These are phyloP conservation scores for Tolypocladium ovalisporum DNA, from an alignment of 2,329 filamentous ascomycete species.

Conservation along the genomic window DNA sequence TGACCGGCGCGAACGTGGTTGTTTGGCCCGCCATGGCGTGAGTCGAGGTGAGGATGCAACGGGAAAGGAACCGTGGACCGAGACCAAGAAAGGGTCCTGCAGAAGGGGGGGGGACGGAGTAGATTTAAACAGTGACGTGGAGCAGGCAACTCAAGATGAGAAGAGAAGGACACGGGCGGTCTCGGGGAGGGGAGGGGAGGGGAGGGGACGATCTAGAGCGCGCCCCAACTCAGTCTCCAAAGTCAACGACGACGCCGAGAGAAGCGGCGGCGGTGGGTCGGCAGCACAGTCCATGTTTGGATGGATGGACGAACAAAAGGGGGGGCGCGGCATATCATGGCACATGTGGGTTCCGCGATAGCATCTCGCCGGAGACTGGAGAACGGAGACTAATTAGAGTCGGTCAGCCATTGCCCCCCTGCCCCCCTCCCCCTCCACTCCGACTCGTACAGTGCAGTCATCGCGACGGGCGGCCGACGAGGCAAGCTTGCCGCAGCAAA, in stretches of 20 bases:
- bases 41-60: neutral
- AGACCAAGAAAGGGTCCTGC: neutral
- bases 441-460: neutral
- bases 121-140: neutral
- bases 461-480: neutral
- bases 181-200: no score
- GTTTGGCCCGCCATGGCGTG: neutral
- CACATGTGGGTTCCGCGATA: neutral
- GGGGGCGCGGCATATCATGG: neutral
- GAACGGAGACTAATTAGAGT: no score
- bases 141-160: neutral
- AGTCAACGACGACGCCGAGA: neutral
- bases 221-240: neutral
- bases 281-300: neutral
- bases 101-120: neutral
- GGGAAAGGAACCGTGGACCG: neutral
- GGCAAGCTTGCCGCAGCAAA: neutral
- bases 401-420: no score
- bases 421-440: no score
- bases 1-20: neutral
- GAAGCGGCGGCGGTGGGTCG: neutral
- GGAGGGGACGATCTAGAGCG: neutral
- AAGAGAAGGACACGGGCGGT: neutral
- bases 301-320: neutral
- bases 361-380: neutral